Percentiles rank a stretch among this genome's conserved stretches.
phyloP scores from a whole-genome alignment of 352 stramenopile species.

The Aphanomyces invadans region DNA sequence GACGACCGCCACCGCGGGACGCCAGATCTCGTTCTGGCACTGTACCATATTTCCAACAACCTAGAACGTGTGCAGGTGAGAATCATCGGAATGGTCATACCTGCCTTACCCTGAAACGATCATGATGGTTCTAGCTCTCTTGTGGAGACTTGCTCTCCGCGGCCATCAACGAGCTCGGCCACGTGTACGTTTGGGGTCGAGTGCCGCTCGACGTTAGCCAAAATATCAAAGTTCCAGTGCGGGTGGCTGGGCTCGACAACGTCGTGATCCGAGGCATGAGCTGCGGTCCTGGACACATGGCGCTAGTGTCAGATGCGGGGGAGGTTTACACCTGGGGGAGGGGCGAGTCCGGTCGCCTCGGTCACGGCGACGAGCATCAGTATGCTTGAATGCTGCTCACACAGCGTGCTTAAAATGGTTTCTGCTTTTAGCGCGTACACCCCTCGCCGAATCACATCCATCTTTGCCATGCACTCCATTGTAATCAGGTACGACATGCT shows the following conservation, averaged over 20 bases:
- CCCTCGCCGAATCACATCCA: not conserved
- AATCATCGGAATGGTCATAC: no score
- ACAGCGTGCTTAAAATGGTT: not conserved
- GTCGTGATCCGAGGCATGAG: not conserved
- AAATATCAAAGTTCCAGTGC: not conserved
- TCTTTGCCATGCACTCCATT: not conserved
- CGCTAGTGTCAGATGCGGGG: not conserved
- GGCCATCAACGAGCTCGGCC: conserved; percentile 9
- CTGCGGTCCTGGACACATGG: conserved; percentile 8
- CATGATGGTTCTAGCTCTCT: conserved; percentile 4
- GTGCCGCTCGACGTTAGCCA: not conserved
- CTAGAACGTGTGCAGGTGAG: not conserved
- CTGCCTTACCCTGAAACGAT: no score
- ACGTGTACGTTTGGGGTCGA: conserved; percentile 9
- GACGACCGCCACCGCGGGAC: conserved; percentile 11
- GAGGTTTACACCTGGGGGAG: conserved; percentile 33
- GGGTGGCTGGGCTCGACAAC: conserved; percentile 5
- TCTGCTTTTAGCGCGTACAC: not conserved
- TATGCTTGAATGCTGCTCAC: not conserved
- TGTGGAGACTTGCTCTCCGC: conserved; percentile 5
- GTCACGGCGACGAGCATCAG: conserved; percentile 30
- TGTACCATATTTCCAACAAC: conserved; percentile 8
- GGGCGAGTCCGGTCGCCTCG: conserved; percentile 28
- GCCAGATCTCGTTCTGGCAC: conserved; percentile 4
- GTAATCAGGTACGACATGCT: not conserved